phyloP scores from a whole-genome alignment of 2,329 filamentous ascomycete genomes.

The Exophiala calicioides region DNA sequence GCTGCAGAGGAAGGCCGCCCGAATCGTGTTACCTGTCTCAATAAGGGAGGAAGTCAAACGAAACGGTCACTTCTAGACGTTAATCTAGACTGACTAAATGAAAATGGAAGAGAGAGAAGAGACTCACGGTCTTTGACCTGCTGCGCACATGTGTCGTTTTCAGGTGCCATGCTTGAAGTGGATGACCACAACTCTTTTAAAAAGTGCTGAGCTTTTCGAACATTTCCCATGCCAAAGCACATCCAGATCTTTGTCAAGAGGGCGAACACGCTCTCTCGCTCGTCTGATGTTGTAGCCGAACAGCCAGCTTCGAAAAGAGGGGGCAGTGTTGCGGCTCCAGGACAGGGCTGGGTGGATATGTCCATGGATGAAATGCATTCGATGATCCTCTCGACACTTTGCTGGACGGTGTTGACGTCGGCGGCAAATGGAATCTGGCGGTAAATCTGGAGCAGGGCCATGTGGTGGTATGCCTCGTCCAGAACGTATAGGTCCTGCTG shows the following conservation, averaged over 20 bases:
- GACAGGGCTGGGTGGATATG: slow-evolving; percentile 8
- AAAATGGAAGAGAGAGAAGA: no score
- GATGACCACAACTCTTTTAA: slow-evolving; percentile 10
- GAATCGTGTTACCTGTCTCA: no score
- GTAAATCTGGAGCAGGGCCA: slow-evolving; percentile 15
- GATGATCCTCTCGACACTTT: slow-evolving; percentile 8
- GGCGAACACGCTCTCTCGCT: slow-evolving; percentile 7
- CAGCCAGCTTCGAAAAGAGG: slow-evolving; percentile 13
- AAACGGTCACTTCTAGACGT: no score
- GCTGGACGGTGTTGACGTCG: slow-evolving; percentile 2
- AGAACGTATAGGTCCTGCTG: slow-evolving; percentile 12
- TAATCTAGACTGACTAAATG: no score
- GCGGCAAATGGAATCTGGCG: slow-evolving; percentile 9
- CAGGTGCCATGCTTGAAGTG: no score
- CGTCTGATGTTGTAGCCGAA: slow-evolving; percentile 1
- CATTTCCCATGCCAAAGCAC: slow-evolving; percentile 16
- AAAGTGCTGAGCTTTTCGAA: slow-evolving; percentile 5
- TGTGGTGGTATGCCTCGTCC: slow-evolving; percentile 18
- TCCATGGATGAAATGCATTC: not conserved
- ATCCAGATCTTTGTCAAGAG: slow-evolving; percentile 13
- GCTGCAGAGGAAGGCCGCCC: no score
- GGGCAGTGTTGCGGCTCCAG: slow-evolving; percentile 8
- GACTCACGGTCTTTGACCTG: no score
- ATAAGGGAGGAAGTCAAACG: no score
- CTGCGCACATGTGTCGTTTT: no score